Conservation (phyloP, 331 rosid species). For the Quercus tomentella region DNA sequence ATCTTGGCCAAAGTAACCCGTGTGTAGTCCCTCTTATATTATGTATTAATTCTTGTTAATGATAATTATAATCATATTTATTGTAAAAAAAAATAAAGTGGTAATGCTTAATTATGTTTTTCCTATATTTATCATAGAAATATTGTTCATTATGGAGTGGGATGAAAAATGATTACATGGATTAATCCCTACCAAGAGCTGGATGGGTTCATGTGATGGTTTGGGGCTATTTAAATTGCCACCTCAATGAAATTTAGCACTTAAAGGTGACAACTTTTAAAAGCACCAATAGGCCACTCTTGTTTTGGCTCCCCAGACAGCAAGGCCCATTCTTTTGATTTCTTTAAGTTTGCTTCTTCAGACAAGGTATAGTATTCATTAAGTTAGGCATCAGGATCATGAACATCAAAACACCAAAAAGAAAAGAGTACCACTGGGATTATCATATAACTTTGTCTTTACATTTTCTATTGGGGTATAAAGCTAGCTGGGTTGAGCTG, state of each 20-base stretch:
- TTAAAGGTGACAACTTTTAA: constrained; percentile 44
- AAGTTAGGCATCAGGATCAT: constrained; percentile 78
- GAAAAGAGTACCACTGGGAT: constrained; percentile 44
- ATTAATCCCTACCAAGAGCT: constrained; percentile 42
- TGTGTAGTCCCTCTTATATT: constrained; percentile 16
- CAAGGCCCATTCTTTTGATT: constrained; percentile 69
- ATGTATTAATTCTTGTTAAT: constrained; percentile 20
- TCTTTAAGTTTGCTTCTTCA: constrained; percentile 71
- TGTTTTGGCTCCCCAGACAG: constrained; percentile 55
- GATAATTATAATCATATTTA: constrained; percentile 24
- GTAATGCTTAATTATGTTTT: constrained; percentile 27
- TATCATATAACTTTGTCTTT: constrained; percentile 60
- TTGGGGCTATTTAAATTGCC: constrained; percentile 33
- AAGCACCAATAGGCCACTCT: constrained; percentile 41
- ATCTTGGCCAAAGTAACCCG: constrained; percentile 14
- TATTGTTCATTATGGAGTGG: constrained; percentile 29
- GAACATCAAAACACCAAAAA: constrained; percentile 37
- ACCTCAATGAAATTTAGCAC: constrained; percentile 35
- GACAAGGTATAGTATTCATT: constrained; percentile 84
- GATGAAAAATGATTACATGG: constrained; percentile 40
- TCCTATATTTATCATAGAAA: constrained; percentile 21
- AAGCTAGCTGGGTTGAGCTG: constrained; percentile 27
- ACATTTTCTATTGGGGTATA: constrained; percentile 50
- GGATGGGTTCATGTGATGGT: constrained; percentile 46
- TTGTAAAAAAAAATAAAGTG: constrained; percentile 19